Base-by-base conservation (phyloP, 2,329 filamentous ascomycete genomes). In the Fusarium vanettenii region DNA sequence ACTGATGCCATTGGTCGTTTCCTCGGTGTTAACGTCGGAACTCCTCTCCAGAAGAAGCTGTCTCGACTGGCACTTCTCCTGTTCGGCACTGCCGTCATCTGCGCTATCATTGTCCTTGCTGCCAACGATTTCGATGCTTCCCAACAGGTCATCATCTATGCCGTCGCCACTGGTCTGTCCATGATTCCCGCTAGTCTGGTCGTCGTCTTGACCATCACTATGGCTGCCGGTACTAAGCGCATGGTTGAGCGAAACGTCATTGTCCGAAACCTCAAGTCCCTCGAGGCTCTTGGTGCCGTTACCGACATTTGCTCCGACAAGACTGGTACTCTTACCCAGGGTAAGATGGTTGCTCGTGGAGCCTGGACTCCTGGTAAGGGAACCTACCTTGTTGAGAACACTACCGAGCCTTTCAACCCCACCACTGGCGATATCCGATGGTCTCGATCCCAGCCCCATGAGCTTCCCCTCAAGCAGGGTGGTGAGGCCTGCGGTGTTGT, bases 21-120 rank as follows among this genome's bases (percentile, higher is more conserved):
- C 78, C 85, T 94, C 10, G 92, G 92, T 61, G 87, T 93, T 69
- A 92, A 89, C 64, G 88, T 92, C 14, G 92, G 92, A 56, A 94
- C 92, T 13, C 92, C 92, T 4, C 85, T 94, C 20, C 91, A 93
- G 80, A 88, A 89, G 75, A 93, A 92, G 78, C 85, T 94, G 18
- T 92, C 91, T 57, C 89, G 90, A 80, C 87, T 94, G 60, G 92
- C 92, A 25, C 85, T 93, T 20, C 80, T 92, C 3, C 87, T 94
- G 2, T 93, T 94, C 78, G 87, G 85, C 33, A 88, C 93, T 61
- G 92, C 92, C 3, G 88, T 94, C 14, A 77, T 94, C 29, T 92
- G 92, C 71, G 92, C 92, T 10, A 89, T 94, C 74, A 90, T 94
- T 75, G 92, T 93, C 43, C 87, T 93, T 55, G 92, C 86, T 8